A percentile compares a stretch with the other conserved stretches of the same genome.
These are phyloP conservation scores for Sanghuangporus weigelae DNA, from an alignment of 1,284 basidiomycete species.

Conservation along the genomic window DNA sequence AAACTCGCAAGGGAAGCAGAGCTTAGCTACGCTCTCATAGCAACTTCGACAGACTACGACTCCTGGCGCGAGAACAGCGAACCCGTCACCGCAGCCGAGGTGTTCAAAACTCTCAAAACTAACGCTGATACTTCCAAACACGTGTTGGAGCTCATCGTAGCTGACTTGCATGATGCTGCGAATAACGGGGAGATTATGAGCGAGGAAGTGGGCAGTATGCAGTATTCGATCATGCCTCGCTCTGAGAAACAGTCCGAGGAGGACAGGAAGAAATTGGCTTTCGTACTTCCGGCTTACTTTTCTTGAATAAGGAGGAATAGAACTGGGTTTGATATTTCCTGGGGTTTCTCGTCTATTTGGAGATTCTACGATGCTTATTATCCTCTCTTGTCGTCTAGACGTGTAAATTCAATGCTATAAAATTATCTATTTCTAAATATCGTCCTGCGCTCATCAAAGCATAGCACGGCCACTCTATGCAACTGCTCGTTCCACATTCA, in stretches of 20 bases:
- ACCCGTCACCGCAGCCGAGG: slow-evolving; percentile 84
- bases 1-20: slow-evolving; percentile 96
- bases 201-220: slow-evolving; percentile 76
- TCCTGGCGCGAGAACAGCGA: slow-evolving; percentile 80
- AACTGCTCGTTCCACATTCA: too few relatives aligned
- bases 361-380: not conserved
- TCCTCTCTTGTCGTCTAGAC: not conserved
- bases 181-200: slow-evolving; percentile 46
- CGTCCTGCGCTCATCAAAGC: too few relatives aligned
- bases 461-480: too few relatives aligned
- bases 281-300: slow-evolving; percentile 74
- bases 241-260: slow-evolving; percentile 56
- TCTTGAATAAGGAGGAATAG: not conserved
- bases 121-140: slow-evolving; percentile 83
- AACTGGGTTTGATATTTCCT: not conserved
- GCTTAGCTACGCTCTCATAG: slow-evolving; percentile 87
- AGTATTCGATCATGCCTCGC: slow-evolving; percentile 80
- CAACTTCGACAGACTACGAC: slow-evolving; percentile 90
- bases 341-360: not conserved
- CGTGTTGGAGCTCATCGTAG: slow-evolving; percentile 72
- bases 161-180: slow-evolving; percentile 66
- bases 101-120: slow-evolving; percentile 80
- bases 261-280: slow-evolving; percentile 72
- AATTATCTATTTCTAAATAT: too few relatives aligned
- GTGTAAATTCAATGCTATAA: too few relatives aligned